Evolutionary conservation across 768 basidiomycete species (phyloP), one percentile per base, ranked within the genome.

Genomic region (Gelatoporia subvermispora): DNA sequence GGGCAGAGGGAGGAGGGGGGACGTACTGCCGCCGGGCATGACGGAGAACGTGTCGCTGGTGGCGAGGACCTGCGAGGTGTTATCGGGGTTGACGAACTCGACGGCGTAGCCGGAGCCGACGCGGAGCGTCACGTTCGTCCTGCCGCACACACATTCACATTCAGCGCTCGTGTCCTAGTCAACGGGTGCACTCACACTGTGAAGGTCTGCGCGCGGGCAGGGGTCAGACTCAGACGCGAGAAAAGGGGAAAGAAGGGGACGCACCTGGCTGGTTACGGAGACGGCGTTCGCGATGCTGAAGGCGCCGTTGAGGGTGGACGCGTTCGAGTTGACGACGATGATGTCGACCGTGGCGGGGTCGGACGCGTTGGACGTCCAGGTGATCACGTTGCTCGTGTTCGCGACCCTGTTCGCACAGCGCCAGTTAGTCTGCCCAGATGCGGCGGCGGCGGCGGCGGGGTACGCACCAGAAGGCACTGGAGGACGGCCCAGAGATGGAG

Each of bases 1-100:
- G 39, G 36, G 16, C 42, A 36, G 10, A 35, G 16, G 13, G 11
- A 16, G n/a, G 35, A n/a, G n/a, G 1, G 35, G 24, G 22, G 9
- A 52, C 70, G 47, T 52, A 72, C 71, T 70, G 41, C 71, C 71
- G 9, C 60, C 40, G n/a, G 68, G 54, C 54, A 60, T 65, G 17
- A 73, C 67, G 25, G 60, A 55, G 55, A 73, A 73, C 4, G 52
- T 31, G 17, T 58, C 23, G 54, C 65, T 67, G 24, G 51, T 56
- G 2, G 70, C 71, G 48, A 59, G 62, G 25, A 71, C 51, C 24
- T 70, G 53, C 10, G 56, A 53, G 16, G n/a, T 7, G 55, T 72
- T 68, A 18, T 44, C 40, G 16, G 65, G 56, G 56, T 66, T 68
- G 38, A 68, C 59, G 50, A 72, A 72, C 45, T 58, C 55, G 41